Percentiles rank a stretch among this genome's conserved stretches.
phyloP scores from a whole-genome alignment of 495 filamentous ascomycete species.

The Neohortaea acidophila region DNA sequence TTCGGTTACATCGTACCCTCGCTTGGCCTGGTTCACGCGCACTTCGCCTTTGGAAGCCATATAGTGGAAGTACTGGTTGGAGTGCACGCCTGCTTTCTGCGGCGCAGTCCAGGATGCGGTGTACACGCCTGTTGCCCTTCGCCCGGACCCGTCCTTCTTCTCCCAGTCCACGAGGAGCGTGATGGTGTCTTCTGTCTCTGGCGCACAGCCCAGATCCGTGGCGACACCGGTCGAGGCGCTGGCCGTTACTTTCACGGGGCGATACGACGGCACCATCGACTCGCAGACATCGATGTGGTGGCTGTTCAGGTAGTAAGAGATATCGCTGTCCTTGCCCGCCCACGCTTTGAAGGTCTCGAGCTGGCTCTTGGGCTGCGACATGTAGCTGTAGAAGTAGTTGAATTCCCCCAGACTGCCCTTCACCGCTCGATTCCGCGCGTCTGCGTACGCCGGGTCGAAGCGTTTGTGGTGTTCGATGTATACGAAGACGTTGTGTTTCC shows the following conservation, averaged over 20 bases:
- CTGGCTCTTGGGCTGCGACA: constrained; percentile 87
- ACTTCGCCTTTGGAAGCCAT: constrained; percentile 74
- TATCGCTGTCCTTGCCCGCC: constrained; percentile 83
- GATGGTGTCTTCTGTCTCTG: constrained; percentile 82
- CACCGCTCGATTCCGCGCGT: constrained; percentile 57
- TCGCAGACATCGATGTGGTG: constrained; percentile 87
- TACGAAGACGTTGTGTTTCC: constrained; percentile 69
- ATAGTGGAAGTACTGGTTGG: constrained; percentile 92
- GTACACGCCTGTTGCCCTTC: constrained; percentile 76
- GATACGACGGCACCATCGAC: constrained; percentile 71
- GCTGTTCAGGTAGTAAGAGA: constrained; percentile 87
- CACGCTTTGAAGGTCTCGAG: constrained; percentile 93
- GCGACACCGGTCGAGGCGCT: constrained; percentile 57
- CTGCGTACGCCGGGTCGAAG: constrained; percentile 81
- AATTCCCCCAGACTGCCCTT: constrained; percentile 61
- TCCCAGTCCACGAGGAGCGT: constrained; percentile 78
- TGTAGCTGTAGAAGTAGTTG: constrained; percentile 96
- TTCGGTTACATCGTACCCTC: constrained; percentile 84
- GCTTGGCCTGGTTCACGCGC: constrained; percentile 81
- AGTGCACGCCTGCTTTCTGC: constrained; percentile 79
- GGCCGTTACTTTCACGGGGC: constrained; percentile 64
- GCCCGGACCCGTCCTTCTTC: constrained; percentile 47
- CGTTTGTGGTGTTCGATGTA: constrained; percentile 96
- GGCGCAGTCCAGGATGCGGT: constrained; percentile 92
- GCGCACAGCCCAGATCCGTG: constrained; percentile 59